Evolutionary conservation across 177 flowering plant genomes (phyloP).

Genomic region (Tripterygium wilfordii): DNA sequence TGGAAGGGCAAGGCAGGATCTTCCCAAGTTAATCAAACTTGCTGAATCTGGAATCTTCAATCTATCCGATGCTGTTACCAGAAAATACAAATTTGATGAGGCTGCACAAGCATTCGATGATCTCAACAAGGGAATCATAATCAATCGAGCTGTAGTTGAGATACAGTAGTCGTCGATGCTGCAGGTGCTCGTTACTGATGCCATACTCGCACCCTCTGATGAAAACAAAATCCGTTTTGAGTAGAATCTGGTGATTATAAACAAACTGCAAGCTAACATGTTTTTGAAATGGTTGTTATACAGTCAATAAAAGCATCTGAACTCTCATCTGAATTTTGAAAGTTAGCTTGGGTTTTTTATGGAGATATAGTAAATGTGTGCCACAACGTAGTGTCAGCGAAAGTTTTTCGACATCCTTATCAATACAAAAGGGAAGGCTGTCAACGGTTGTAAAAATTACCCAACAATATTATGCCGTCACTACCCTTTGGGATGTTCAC

Average conservation of each 20-base stretch:
- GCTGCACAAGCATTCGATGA: conserved; percentile 68
- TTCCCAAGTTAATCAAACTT: conserved; percentile 73
- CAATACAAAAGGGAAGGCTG: too few species aligned
- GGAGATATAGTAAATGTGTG: too few species aligned
- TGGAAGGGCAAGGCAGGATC: conserved; percentile 96
- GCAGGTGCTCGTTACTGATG: too few species aligned
- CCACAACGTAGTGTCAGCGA: too few species aligned
- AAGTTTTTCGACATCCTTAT: too few species aligned
- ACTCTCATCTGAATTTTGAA: too few species aligned
- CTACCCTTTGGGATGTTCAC: too few species aligned
- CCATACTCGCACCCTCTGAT: neutral
- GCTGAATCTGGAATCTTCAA: conserved; percentile 85
- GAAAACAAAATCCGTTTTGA: neutral
- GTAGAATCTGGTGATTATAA: neutral
- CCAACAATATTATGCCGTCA: too few species aligned
- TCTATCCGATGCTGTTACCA: conserved; percentile 67
- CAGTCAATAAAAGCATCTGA: too few species aligned
- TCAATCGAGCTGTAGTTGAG: conserved; percentile 86
- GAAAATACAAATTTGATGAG: conserved; percentile 79
- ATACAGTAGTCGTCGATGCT: conserved; percentile 56
- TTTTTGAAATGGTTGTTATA: too few species aligned
- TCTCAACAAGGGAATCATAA: conserved; percentile 66
- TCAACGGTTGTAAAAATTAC: too few species aligned
- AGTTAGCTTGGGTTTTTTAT: too few species aligned
- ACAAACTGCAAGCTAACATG: neutral